Conservation (phyloP, 768 basidiomycete species). For the Suillus discolor region DNA sequence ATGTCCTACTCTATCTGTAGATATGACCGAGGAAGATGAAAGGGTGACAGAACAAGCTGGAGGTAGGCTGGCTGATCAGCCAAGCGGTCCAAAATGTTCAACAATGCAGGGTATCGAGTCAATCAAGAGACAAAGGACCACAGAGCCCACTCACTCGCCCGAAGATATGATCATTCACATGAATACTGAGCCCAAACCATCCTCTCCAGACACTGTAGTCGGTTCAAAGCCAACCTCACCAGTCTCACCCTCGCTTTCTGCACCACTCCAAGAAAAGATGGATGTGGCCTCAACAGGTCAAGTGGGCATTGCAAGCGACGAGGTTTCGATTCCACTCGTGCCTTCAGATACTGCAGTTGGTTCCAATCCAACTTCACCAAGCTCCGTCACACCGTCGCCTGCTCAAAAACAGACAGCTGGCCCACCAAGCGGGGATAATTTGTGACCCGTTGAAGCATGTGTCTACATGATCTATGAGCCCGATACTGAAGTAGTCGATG, state of each 20-base stretch:
- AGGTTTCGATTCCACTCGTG: not conserved
- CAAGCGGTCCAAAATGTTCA: not conserved
- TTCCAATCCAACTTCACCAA: constrained; percentile 2
- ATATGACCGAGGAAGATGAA: not conserved
- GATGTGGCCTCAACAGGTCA: not conserved
- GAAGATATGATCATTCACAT: not conserved
- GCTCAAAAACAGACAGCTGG: constrained; percentile 8
- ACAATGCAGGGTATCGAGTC: not conserved
- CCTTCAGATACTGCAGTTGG: not conserved
- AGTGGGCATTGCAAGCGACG: not conserved
- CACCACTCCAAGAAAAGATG: constrained; percentile 3
- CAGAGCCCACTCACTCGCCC: not conserved
- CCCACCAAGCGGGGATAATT: constrained; percentile 12
- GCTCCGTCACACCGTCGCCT: not conserved
- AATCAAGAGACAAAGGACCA: not conserved
- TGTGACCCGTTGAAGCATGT: constrained; percentile 46
- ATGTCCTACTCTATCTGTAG: not conserved
- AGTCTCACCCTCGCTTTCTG: not conserved
- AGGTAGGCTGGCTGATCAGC: not conserved
- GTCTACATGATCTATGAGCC: constrained; percentile 38
- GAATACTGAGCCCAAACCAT: not conserved
- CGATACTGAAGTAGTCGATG: constrained; percentile 32
- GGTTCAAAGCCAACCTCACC: constrained; percentile 2
- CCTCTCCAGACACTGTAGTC: not conserved
- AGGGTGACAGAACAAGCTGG: not conserved